Percentiles rank a stretch among this genome's conserved stretches.
These are phyloP conservation scores for Erythrophleum fordii DNA, from an alignment of 306 rosid genomes.

Conservation along the genomic window DNA sequence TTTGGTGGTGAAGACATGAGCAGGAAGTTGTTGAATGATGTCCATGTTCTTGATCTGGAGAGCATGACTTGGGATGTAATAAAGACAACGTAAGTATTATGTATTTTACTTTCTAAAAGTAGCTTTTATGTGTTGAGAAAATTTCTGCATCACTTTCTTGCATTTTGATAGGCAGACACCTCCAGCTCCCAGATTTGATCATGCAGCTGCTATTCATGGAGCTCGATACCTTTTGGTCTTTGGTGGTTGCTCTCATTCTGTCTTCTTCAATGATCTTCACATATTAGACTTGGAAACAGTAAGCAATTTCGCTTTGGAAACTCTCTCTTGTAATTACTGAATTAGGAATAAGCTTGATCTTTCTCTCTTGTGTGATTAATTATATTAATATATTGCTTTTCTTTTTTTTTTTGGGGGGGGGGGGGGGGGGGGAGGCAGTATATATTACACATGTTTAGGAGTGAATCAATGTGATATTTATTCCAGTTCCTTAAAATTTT, in stretches of 20 bases:
- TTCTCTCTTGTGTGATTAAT: conserved; percentile 27
- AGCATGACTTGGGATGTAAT: conserved; percentile 79
- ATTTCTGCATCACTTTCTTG: conserved; percentile 49
- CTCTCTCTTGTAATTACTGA: conserved; percentile 1
- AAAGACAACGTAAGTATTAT: conserved; percentile 72
- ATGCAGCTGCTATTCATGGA: conserved; percentile 75
- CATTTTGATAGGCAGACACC: conserved; percentile 85
- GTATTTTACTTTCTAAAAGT: conserved; percentile 37
- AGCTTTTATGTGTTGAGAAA: conserved; percentile 34
- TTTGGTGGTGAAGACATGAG: conserved; percentile 95
- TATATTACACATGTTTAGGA: conserved; percentile 7
- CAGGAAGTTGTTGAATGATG: conserved; percentile 84
- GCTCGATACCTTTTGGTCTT: conserved; percentile 83
- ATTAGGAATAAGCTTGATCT: conserved; percentile 24
- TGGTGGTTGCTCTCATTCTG: conserved; percentile 96
- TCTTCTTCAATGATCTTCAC: conserved; percentile 88
- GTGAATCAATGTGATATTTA: background rate
- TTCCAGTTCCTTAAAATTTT: too few species aligned
- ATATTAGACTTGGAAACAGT: conserved; percentile 88
- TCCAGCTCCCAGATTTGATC: conserved; percentile 95
- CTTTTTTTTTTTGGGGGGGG: too few species aligned
- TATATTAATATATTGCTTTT: background rate
- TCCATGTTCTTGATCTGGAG: conserved; percentile 80
- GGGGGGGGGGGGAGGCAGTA: too few species aligned
- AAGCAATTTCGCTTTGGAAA: conserved; percentile 40